Conservation (phyloP, 2,329 filamentous ascomycete genomes). For the Albophoma yamanashiensis region DNA sequence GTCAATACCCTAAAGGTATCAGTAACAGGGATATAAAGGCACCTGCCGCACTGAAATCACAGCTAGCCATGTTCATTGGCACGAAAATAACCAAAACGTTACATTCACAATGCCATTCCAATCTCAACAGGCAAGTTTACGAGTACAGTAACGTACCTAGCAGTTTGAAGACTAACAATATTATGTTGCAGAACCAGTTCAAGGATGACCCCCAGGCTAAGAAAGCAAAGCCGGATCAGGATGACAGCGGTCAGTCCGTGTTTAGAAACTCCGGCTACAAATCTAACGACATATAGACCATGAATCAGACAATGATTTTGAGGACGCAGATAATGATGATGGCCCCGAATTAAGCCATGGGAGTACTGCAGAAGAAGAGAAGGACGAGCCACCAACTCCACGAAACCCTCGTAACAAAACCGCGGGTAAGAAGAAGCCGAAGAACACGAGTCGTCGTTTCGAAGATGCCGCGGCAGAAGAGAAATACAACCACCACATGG, state of each 20-base stretch:
- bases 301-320: constrained; percentile 1
- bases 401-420: background rate
- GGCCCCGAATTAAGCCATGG: constrained; percentile 3
- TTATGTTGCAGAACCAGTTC: background rate
- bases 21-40: background rate
- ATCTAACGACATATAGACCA: background rate
- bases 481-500: constrained; percentile 8
- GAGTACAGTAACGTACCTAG: background rate
- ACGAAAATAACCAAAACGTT: background rate
- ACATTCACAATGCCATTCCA: background rate
- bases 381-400: constrained; percentile 3
- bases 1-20: background rate
- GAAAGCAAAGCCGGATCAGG: background rate
- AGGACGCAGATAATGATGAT: constrained; percentile 7
- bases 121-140: background rate
- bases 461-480: constrained; percentile 4
- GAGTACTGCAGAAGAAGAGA: constrained; percentile 8
- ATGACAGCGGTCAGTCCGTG: background rate
- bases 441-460: background rate
- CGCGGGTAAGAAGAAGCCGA: constrained; percentile 2
- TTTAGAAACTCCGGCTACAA: background rate
- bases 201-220: background rate
- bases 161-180: background rate
- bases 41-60: background rate
- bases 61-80: background rate